A percentile compares a stretch with the other conserved stretches of the same genome.
Conservation (phyloP, 2,329 filamentous ascomycete species). For the Exophiala viscosa region DNA sequence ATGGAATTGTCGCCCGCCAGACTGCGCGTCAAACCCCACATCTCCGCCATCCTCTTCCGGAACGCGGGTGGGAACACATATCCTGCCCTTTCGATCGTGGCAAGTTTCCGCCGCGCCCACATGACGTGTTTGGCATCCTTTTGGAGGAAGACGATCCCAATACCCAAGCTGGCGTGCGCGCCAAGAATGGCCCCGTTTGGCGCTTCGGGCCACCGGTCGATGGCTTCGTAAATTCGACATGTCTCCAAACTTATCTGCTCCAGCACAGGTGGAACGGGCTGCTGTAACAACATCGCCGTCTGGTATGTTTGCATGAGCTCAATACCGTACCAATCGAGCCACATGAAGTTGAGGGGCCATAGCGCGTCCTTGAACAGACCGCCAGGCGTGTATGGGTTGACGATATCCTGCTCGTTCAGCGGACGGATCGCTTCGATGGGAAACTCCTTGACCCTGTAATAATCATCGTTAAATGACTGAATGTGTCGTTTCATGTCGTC, state of each 20-base stretch:
- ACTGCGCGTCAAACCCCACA: slow-evolving; percentile 51
- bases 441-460: slow-evolving; percentile 63
- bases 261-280: slow-evolving; percentile 53
- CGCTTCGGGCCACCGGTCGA: slow-evolving; percentile 67
- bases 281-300: slow-evolving; percentile 55
- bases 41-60: slow-evolving; percentile 68
- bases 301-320: slow-evolving; percentile 78
- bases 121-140: slow-evolving; percentile 66
- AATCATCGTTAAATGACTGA: slow-evolving; percentile 60
- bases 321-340: slow-evolving; percentile 73
- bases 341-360: slow-evolving; percentile 70
- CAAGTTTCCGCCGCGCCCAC: slow-evolving; percentile 79
- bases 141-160: slow-evolving; percentile 76
- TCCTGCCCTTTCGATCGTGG: slow-evolving; percentile 68
- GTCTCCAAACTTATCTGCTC: slow-evolving; percentile 62
- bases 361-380: slow-evolving; percentile 67
- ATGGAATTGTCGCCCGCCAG: slow-evolving; percentile 55
- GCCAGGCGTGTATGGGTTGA: slow-evolving; percentile 68
- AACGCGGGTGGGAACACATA: slow-evolving; percentile 78
- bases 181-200: slow-evolving; percentile 68
- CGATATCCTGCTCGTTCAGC: slow-evolving; percentile 61
- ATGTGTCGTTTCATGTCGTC: slow-evolving; percentile 49
- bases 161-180: slow-evolving; percentile 70
- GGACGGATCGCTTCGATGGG: slow-evolving; percentile 45
- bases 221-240: slow-evolving; percentile 74